These are phyloP conservation scores for Purshia tridentata DNA, from an alignment of 306 rosid genomes.

Conservation along the genomic window DNA sequence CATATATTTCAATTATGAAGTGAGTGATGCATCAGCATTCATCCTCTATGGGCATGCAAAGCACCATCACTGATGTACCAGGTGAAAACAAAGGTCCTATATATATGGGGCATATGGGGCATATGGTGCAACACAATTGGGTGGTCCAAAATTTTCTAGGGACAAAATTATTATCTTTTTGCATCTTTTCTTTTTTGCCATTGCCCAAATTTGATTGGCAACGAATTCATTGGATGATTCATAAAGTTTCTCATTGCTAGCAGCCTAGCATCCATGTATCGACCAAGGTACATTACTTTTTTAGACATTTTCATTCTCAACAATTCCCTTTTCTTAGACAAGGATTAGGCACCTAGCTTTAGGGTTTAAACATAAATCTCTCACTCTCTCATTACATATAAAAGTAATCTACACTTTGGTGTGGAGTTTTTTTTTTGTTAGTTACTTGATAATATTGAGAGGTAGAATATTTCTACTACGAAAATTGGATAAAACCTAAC, in stretches of 20 bases:
- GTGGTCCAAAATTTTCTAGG: neutral
- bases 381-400: no score
- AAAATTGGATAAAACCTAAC: slow-evolving; percentile 5
- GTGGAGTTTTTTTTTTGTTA: no score
- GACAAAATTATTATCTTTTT: slow-evolving; percentile 3
- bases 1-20: neutral
- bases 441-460: no score
- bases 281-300: neutral
- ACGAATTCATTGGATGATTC: slow-evolving; percentile 8
- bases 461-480: no score
- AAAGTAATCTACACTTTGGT: no score
- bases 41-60: neutral
- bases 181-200: no score
- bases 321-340: neutral
- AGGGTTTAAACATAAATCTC: no score
- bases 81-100: neutral
- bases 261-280: neutral
- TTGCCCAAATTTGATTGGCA: slow-evolving; percentile 1
- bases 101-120: neutral
- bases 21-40: neutral
- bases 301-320: neutral
- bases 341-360: neutral
- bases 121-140: slow-evolving; percentile 20
- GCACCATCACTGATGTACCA: neutral
- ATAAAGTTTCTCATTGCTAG: neutral